A percentile compares a stretch with the other conserved stretches of the same genome.
phyloP scores from a whole-genome alignment of 495 filamentous ascomycete species.

The Neurospora hispaniola region DNA sequence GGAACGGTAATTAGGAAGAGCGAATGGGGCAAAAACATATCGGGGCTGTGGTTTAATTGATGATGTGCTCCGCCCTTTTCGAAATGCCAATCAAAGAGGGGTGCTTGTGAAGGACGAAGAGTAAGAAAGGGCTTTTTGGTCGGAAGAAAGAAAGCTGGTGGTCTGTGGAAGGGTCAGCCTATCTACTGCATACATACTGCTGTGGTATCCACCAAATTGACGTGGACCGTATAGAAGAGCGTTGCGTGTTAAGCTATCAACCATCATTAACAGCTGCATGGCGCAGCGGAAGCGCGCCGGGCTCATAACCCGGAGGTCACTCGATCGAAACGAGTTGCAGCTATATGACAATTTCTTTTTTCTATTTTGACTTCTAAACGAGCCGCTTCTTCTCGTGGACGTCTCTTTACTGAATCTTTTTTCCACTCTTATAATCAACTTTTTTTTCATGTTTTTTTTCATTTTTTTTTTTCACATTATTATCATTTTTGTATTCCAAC shows the following conservation, averaged over 20 bases:
- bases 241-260: background rate
- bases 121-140: background rate
- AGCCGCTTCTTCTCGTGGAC: background rate
- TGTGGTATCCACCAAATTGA: background rate
- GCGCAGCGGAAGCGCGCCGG: constrained; percentile 11
- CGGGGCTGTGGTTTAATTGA: no score
- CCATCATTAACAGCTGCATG: constrained; percentile 1
- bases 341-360: background rate
- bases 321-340: constrained; percentile 9
- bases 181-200: no score
- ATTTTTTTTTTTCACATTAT: background rate
- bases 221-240: background rate
- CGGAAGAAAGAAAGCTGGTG: background rate
- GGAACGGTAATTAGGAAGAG: no score
- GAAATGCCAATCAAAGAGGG: no score
- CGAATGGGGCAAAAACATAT: no score
- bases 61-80: no score
- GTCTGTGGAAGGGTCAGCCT: background rate
- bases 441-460: background rate
- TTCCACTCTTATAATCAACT: background rate
- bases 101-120: background rate
- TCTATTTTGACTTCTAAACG: constrained; percentile 1
- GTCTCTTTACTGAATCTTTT: background rate
- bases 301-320: constrained; percentile 11
- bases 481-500: no score